Evolutionary conservation across 1,284 basidiomycete genomes (phyloP).

Genomic region (Pseudozyma pruni): DNA sequence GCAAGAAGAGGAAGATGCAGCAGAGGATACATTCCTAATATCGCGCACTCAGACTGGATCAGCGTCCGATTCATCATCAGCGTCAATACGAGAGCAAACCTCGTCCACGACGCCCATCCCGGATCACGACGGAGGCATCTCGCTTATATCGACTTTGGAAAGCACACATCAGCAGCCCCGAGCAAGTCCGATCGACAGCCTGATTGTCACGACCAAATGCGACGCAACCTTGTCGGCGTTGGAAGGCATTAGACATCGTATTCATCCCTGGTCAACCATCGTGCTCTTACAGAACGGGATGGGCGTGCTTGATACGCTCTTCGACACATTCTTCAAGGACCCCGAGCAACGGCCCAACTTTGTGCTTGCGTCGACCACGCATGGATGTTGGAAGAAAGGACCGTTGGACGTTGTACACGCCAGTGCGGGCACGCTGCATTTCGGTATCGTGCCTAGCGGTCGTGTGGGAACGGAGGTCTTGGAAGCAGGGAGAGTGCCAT

Average conservation of each 20-base stretch:
- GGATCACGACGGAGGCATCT: constrained; percentile 47
- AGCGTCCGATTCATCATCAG: constrained; percentile 4
- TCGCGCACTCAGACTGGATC: constrained; percentile 18
- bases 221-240: constrained; percentile 76
- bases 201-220: constrained; percentile 86
- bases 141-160: constrained; percentile 33
- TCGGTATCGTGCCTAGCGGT: constrained; percentile 80
- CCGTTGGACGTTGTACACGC: constrained; percentile 78
- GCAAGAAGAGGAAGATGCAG: constrained; percentile 8
- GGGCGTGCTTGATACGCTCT: constrained; percentile 85
- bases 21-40: constrained; percentile 24
- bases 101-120: constrained; percentile 23
- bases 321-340: constrained; percentile 79
- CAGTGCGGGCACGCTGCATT: constrained; percentile 78
- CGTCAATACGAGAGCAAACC: constrained; percentile 23
- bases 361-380: constrained; percentile 83
- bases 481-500: constrained; percentile 22
- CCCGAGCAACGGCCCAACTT: constrained; percentile 81
- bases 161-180: constrained; percentile 25
- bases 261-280: constrained; percentile 79
- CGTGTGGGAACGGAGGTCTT: constrained; percentile 23
- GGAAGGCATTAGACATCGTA: constrained; percentile 74
- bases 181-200: constrained; percentile 65
- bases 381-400: constrained; percentile 74
- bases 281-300: constrained; percentile 90